Evolutionary conservation across 108 stramenopile species (phyloP).

Genomic region (Fistulifera pelliculosa): DNA sequence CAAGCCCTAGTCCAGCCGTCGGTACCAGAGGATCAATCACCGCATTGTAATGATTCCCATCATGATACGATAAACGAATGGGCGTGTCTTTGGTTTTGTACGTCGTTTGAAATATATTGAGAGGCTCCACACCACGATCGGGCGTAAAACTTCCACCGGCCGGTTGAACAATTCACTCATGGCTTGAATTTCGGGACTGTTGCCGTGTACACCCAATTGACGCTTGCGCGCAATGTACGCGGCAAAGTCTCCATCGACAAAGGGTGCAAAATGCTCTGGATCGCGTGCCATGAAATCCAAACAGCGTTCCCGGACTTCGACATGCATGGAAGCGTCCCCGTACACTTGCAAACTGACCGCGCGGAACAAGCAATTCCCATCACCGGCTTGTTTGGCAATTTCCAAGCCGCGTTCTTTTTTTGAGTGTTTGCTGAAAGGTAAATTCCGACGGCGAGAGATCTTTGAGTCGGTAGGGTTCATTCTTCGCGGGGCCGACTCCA

Average conservation of each 20-base stretch:
- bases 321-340: constrained; percentile 81
- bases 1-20: constrained; percentile 75
- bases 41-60: constrained; percentile 85
- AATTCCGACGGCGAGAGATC: no score
- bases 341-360: constrained; percentile 93
- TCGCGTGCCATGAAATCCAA: constrained; percentile 83
- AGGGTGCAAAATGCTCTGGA: constrained; percentile 20
- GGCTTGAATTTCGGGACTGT: constrained; percentile 96
- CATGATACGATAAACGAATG: constrained; percentile 72
- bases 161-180: constrained; percentile 92
- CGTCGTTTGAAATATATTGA: constrained; percentile 80
- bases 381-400: constrained; percentile 67
- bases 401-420: constrained; percentile 47
- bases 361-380: constrained; percentile 97
- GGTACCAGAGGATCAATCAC: constrained; percentile 68
- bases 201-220: constrained; percentile 83
- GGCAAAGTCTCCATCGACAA: constrained; percentile 59
- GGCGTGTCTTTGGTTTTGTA: constrained; percentile 58
- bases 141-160: constrained; percentile 84
- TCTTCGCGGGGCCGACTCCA: no score
- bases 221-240: constrained; percentile 78
- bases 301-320: constrained; percentile 68
- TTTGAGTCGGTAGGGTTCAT: no score
- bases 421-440: background rate
- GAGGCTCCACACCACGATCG: constrained; percentile 41